A percentile compares a stretch with the other conserved stretches of the same genome.
These are phyloP conservation scores for Yamadazyma phyllophila DNA, from an alignment of 805 yeast species.

Conservation along the genomic window DNA sequence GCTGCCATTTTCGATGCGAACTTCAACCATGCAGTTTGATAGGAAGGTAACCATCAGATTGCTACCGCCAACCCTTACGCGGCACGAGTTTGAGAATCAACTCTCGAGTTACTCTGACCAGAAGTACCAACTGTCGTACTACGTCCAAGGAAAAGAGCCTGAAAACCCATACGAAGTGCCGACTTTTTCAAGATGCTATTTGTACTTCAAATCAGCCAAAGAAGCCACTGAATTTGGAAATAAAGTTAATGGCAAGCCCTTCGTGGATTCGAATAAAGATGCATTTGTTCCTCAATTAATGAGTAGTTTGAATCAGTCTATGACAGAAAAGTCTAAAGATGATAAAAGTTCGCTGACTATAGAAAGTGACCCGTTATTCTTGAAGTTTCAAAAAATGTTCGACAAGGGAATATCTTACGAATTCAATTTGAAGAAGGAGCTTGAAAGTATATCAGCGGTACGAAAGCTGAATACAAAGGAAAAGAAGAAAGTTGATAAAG, in stretches of 20 bases:
- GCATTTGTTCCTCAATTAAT: slow-evolving; percentile 33
- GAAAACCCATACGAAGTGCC: slow-evolving; percentile 40
- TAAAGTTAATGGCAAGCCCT: slow-evolving; percentile 22
- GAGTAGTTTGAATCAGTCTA: slow-evolving; percentile 24
- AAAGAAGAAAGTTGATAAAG: slow-evolving; percentile 2
- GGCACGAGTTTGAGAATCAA: slow-evolving; percentile 25
- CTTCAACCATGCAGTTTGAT: slow-evolving; percentile 11
- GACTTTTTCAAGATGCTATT: slow-evolving; percentile 40
- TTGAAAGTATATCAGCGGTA: slow-evolving; percentile 1
- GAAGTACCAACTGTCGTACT: slow-evolving; percentile 23
- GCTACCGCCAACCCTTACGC: slow-evolving; percentile 41
- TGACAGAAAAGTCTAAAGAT: not conserved
- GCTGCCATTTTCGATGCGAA: slow-evolving; percentile 1
- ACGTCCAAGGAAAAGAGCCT: slow-evolving; percentile 41
- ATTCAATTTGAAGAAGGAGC: slow-evolving; percentile 4
- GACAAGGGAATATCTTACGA: slow-evolving; percentile 1
- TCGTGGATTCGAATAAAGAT: slow-evolving; percentile 25
- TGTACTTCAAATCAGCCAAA: slow-evolving; percentile 29
- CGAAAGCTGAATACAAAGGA: slow-evolving; percentile 7
- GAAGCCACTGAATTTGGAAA: slow-evolving; percentile 27
- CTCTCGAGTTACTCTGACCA: slow-evolving; percentile 14
- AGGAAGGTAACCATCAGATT: slow-evolving; percentile 28
- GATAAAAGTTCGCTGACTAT: not conserved
- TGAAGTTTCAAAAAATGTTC: slow-evolving; percentile 5
- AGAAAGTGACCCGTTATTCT: slow-evolving; percentile 9